phyloP scores from a whole-genome alignment of 1,284 basidiomycete species.

The Cronartium quercuum region DNA sequence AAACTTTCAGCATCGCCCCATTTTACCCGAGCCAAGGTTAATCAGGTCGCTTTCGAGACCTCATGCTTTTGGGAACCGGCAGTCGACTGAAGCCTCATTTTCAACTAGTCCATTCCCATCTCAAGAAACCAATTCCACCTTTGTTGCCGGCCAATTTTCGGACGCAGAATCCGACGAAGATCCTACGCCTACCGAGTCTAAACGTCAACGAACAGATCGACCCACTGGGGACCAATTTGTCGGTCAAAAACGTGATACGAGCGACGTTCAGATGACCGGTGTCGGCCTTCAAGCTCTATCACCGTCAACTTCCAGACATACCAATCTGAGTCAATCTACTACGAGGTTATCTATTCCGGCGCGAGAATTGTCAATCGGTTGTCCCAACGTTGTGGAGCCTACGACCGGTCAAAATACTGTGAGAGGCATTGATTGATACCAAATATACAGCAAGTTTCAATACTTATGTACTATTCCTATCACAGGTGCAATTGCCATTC shows the following conservation, averaged over 20 bases:
- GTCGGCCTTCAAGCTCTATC: background rate
- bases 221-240: background rate
- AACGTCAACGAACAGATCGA: background rate
- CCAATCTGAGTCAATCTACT: background rate
- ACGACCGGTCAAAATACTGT: background rate
- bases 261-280: background rate
- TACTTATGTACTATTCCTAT: background rate
- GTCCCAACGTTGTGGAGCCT: background rate
- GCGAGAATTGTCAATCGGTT: background rate
- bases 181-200: background rate
- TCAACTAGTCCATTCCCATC: background rate
- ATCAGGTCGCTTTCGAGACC: background rate
- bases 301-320: background rate
- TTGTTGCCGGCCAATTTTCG: background rate
- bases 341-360: background rate
- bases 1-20: background rate
- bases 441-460: no score
- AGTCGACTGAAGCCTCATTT: background rate
- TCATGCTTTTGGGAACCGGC: background rate
- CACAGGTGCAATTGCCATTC: conserved; percentile 22
- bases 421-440: background rate
- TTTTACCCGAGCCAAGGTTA: background rate
- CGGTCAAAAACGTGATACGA: background rate
- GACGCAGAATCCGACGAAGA: background rate
- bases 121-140: background rate